Conservation (phyloP, 2,329 filamentous ascomycete genomes). For the Fonsecaea pedrosoi region DNA sequence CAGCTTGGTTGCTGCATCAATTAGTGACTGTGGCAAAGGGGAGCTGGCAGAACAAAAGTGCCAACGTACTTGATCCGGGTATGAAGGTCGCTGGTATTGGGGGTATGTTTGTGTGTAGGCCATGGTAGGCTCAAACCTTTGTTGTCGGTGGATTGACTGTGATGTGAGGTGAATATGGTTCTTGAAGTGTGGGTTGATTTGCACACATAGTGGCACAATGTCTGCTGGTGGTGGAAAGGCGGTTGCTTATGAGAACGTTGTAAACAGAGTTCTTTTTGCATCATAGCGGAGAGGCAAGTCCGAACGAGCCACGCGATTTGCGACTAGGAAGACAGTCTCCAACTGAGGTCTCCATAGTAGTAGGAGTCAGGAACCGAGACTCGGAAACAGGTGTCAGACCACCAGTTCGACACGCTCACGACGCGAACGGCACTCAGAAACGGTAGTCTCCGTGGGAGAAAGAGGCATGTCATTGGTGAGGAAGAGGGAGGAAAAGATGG, state of each 20-base stretch:
- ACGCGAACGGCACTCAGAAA: neutral
- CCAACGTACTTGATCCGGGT: conserved; percentile 29
- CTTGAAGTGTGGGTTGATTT: conserved; percentile 26
- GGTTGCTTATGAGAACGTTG: neutral
- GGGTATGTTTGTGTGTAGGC: conserved; percentile 30
- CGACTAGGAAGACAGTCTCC: neutral
- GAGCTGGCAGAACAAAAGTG: neutral
- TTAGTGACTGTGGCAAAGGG: conserved; percentile 21
- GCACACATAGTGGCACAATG: conserved; percentile 19
- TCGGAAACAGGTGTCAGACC: neutral
- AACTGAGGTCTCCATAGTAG: neutral
- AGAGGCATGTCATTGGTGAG: neutral
- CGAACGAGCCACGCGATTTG: neutral
- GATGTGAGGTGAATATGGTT: conserved; percentile 7
- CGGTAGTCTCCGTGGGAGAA: neutral
- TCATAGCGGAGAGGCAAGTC: neutral
- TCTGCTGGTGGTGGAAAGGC: conserved; percentile 27
- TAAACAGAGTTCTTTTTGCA: conserved; percentile 3
- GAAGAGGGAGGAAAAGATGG: neutral
- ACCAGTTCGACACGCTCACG: neutral
- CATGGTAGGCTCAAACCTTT: conserved; percentile 16
- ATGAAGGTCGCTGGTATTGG: conserved; percentile 25
- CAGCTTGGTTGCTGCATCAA: conserved; percentile 26
- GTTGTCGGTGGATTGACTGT: conserved; percentile 27
- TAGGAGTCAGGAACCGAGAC: neutral